A percentile compares a stretch with the other conserved stretches of the same genome.
Evolutionary conservation across 2,329 filamentous ascomycete species (phyloP).

Genomic region (Graphilbum ipis-grandicollis): DNA sequence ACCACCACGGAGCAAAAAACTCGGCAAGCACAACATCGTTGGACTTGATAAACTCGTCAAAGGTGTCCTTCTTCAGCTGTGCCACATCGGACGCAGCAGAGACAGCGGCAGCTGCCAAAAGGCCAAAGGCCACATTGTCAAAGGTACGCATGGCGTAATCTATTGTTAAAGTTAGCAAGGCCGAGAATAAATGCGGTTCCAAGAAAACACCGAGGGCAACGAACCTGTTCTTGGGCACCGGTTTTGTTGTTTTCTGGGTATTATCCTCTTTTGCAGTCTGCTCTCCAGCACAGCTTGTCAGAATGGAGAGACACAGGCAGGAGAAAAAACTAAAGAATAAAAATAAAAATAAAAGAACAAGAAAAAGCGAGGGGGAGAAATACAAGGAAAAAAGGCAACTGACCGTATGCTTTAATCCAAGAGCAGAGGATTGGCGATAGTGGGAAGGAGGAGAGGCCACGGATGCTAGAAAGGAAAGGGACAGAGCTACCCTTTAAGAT

Average conservation of each 20-base stretch:
- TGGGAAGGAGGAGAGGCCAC: neutral
- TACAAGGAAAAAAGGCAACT: neutral
- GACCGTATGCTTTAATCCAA: neutral
- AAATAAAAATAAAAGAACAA: too few relatives aligned
- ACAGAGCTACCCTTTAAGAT: constrained; percentile 1
- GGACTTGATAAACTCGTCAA: constrained; percentile 68
- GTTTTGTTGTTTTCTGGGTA: too few relatives aligned
- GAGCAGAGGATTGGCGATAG: neutral
- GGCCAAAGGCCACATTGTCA: constrained; percentile 33
- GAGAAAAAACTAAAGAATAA: too few relatives aligned
- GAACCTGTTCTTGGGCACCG: too few relatives aligned
- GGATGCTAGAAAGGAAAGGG: neutral
- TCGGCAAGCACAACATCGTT: constrained; percentile 87
- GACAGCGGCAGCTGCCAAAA: constrained; percentile 39
- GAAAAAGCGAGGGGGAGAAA: too few relatives aligned
- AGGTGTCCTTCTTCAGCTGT: constrained; percentile 71
- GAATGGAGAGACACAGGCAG: too few relatives aligned
- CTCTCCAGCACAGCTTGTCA: too few relatives aligned
- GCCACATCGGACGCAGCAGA: constrained; percentile 61
- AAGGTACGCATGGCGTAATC: constrained; percentile 23
- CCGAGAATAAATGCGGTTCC: too few relatives aligned
- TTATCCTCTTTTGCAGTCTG: too few relatives aligned
- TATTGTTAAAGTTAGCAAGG: neutral
- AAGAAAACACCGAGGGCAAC: too few relatives aligned
- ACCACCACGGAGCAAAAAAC: constrained; percentile 35